Evolutionary conservation across 2,329 filamentous ascomycete genomes (phyloP).

Genomic region (Cordyceps cicadae): DNA sequence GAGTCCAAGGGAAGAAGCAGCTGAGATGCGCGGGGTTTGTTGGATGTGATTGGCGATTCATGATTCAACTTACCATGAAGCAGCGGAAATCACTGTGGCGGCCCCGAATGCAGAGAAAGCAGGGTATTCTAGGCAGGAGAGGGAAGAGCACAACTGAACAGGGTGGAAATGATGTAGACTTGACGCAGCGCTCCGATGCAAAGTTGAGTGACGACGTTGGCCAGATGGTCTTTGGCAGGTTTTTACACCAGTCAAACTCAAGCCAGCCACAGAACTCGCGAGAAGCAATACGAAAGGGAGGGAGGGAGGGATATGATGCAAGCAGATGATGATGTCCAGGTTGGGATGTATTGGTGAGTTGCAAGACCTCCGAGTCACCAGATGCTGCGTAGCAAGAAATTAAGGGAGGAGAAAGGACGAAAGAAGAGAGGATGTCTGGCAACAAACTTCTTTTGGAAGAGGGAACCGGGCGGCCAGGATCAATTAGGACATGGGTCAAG

Average conservation of each 20-base stretch:
- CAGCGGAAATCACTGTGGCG: neutral
- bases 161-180: neutral
- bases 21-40: neutral
- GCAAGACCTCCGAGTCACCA: neutral
- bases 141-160: neutral
- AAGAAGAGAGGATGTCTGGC: conserved; percentile 3
- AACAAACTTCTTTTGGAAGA: conserved; percentile 11
- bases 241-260: neutral
- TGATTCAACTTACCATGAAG: neutral
- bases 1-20: neutral
- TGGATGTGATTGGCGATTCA: neutral
- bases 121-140: neutral
- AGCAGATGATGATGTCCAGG: neutral
- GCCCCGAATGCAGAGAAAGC: neutral
- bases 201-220: conserved; percentile 1
- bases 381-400: neutral
- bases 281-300: neutral
- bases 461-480: conserved; percentile 8
- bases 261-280: neutral
- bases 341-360: neutral
- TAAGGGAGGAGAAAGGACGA: conserved; percentile 2
- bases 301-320: neutral
- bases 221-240: neutral
- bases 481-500: conserved; percentile 9
- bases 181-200: neutral